Base-by-base conservation (phyloP, 176 grass and related monocot genomes). In the Areca catechu region DNA sequence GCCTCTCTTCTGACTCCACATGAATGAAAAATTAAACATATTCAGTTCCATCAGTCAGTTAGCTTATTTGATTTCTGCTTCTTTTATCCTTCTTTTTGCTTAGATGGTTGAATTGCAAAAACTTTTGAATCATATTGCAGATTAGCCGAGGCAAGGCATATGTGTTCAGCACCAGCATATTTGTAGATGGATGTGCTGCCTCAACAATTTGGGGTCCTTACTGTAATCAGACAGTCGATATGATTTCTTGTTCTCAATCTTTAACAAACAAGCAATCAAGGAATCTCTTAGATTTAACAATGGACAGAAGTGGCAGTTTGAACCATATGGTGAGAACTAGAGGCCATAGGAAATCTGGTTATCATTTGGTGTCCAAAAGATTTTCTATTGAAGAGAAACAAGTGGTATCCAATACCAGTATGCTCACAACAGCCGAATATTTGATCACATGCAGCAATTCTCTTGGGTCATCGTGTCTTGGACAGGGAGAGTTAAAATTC, bases 91-190 rank as follows among this genome's bases (percentile, higher is more conserved):
- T 2, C 10, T 43, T 10, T 43, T 43, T 9, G 7, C 7, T 43
- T 43, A 43, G 34, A 12, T 43, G 9, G 34, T 43, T 43, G 10
- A 43, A 12, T 43, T 43, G 34, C 7, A 43, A 43, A 12, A 43
- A 56, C 17, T 74, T 16, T 19, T 60, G 54, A 49, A 56, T 64
- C 72, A 53, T 67, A 69, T 75, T 76, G 70, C 86, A 97, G 93
- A 91, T 97, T 82, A 88, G 65, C 57, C 80, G 93, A 53, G 93
- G 93, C 23, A 97, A 68, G 80, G 34, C 80, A 56, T 63, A 57
- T 49, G 66, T 68, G 51, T 76, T 97, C 68, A 91, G 83, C 63
- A 91, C 84, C 68, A 82, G 61, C 63, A 76, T 97, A 51, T 61
- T 68, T 15, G 24, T 91, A 82, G 74, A 73, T 79, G 86, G 77